Percentiles rank a stretch among this genome's conserved stretches.
phyloP scores from a whole-genome alignment of 768 basidiomycete genomes.

The Fistulinella prunicolor region DNA sequence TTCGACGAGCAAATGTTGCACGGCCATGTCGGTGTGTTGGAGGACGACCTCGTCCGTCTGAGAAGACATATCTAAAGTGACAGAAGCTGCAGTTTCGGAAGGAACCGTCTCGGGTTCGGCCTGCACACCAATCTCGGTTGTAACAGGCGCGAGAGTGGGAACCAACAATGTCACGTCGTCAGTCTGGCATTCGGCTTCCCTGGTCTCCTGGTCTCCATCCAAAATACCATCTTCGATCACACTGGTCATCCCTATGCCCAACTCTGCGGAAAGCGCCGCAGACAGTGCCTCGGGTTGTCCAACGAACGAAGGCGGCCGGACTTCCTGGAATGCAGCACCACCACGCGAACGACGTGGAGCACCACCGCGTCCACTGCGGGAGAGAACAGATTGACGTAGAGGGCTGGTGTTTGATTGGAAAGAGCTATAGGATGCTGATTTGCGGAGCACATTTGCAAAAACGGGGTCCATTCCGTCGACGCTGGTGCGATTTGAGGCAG shows the following conservation, averaged over 20 bases:
- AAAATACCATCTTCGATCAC: slow-evolving; percentile 39
- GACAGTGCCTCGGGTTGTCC: slow-evolving; percentile 71
- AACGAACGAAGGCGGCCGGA: slow-evolving; percentile 66
- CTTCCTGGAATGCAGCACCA: slow-evolving; percentile 67
- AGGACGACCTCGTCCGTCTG: slow-evolving; percentile 47
- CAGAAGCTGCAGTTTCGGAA: slow-evolving; percentile 12
- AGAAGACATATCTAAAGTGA: slow-evolving; percentile 38
- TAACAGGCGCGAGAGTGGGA: slow-evolving; percentile 29
- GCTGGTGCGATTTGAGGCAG: slow-evolving; percentile 60
- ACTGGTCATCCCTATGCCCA: slow-evolving; percentile 49
- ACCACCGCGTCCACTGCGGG: slow-evolving; percentile 48
- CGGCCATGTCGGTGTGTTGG: slow-evolving; percentile 39
- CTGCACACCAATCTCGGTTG: slow-evolving; percentile 42
- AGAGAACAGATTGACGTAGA: slow-evolving; percentile 55
- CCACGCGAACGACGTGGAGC: slow-evolving; percentile 56
- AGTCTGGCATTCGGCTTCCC: slow-evolving; percentile 67
- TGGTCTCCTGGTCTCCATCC: slow-evolving; percentile 47
- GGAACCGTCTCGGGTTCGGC: slow-evolving; percentile 28
- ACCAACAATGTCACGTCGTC: slow-evolving; percentile 40
- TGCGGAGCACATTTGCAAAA: slow-evolving; percentile 76
- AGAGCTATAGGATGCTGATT: slow-evolving; percentile 42
- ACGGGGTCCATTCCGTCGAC: slow-evolving; percentile 86
- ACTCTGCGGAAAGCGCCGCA: slow-evolving; percentile 66
- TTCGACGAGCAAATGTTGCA: slow-evolving; percentile 43
- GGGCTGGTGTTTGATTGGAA: slow-evolving; percentile 53